Evolutionary conservation across 805 yeast species (phyloP).

Genomic region (Teunomyces lycoperdinae): DNA sequence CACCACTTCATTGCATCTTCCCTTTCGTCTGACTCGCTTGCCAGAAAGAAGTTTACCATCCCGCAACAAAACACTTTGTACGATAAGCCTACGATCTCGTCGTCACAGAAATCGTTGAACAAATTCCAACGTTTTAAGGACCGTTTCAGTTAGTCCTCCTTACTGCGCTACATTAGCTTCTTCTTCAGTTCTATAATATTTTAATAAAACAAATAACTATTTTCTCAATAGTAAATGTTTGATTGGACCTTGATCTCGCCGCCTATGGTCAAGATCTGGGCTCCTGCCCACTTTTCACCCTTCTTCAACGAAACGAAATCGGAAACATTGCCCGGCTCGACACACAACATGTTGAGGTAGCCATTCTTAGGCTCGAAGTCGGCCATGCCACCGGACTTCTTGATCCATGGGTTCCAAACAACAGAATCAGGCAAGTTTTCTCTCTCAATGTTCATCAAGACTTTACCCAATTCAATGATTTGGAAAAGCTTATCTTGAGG

Average conservation of each 20-base stretch:
- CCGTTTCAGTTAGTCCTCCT: constrained; percentile 19
- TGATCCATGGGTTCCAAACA: constrained; percentile 98
- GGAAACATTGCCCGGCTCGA: constrained; percentile 89
- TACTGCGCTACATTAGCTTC: neutral
- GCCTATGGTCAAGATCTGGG: constrained; percentile 56
- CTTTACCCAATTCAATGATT: constrained; percentile 69
- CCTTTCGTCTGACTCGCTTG: constrained; percentile 6
- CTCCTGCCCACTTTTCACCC: constrained; percentile 74
- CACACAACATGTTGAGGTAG: constrained; percentile 83
- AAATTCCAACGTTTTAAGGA: constrained; percentile 34
- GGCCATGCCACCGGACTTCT: constrained; percentile 75
- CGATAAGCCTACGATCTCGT: constrained; percentile 40
- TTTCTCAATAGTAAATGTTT: constrained; percentile 27
- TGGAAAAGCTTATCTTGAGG: constrained; percentile 54
- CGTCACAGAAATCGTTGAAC: constrained; percentile 26
- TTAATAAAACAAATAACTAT: neutral
- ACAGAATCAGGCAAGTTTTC: constrained; percentile 66
- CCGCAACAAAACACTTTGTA: constrained; percentile 28
- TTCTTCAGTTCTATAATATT: constrained; percentile 1
- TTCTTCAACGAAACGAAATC: constrained; percentile 62
- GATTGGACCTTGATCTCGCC: constrained; percentile 64
- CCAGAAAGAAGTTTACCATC: constrained; percentile 18
- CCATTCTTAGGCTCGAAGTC: constrained; percentile 89
- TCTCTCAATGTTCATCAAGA: constrained; percentile 65
- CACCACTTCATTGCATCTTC: constrained; percentile 1